Conservation (phyloP, 768 basidiomycete genomes). For the Tylopilus subfusipes region DNA sequence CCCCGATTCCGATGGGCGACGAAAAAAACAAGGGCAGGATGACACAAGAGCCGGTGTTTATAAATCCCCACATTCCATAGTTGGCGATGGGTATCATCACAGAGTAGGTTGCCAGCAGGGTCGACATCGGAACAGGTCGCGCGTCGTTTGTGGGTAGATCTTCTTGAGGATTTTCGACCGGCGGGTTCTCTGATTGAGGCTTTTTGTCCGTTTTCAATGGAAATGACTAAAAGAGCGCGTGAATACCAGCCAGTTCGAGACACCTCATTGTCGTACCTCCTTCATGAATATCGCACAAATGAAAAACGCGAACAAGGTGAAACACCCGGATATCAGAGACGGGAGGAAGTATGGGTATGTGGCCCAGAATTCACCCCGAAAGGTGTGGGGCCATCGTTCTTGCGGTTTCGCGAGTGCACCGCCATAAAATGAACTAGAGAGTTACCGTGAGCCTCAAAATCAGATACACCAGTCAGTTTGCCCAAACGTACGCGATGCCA, state of each 20-base stretch:
- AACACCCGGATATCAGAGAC: slow-evolving; percentile 23
- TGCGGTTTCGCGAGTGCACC: slow-evolving; percentile 54
- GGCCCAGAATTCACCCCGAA: slow-evolving; percentile 39
- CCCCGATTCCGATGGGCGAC: slow-evolving; percentile 41
- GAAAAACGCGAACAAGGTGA: slow-evolving; percentile 13
- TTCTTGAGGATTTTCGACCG: not conserved
- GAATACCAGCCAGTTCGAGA: not conserved
- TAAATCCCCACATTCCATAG: slow-evolving; percentile 40
- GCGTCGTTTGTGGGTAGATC: not conserved
- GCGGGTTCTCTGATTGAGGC: not conserved
- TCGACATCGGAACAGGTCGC: slow-evolving; percentile 31
- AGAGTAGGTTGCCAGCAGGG: slow-evolving; percentile 24
- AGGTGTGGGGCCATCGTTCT: slow-evolving; percentile 49
- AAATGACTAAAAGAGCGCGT: slow-evolving; percentile 20
- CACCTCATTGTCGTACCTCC: slow-evolving; percentile 21
- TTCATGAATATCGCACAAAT: not conserved
- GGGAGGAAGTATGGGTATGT: slow-evolving; percentile 38
- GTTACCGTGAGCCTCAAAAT: not conserved
- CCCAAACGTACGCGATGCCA: not conserved
- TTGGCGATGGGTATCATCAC: slow-evolving; percentile 42
- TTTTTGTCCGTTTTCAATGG: slow-evolving; percentile 13
- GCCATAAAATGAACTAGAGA: slow-evolving; percentile 52
- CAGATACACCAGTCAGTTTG: not conserved
- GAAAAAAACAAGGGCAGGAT: slow-evolving; percentile 44
- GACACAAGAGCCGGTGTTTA: slow-evolving; percentile 38